These are phyloP conservation scores for Neofusicoccum kwambonambiense DNA, from an alignment of 2,329 filamentous ascomycete species.

Conservation along the genomic window DNA sequence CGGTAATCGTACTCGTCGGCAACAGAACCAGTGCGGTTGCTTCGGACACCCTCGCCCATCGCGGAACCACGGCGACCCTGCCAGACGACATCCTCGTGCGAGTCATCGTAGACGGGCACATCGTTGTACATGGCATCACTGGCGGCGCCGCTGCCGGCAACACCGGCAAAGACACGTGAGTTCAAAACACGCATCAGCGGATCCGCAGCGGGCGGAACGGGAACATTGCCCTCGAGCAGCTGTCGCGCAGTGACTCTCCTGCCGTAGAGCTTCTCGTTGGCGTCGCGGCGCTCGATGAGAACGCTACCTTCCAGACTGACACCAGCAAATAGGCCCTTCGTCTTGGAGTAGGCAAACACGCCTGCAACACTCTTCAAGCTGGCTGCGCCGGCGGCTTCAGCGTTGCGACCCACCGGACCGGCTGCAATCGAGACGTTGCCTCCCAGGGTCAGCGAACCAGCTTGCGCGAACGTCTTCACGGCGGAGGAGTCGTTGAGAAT, in stretches of 20 bases:
- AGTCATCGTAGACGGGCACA: slow-evolving; percentile 80
- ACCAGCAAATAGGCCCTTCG: slow-evolving; percentile 93
- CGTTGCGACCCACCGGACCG: slow-evolving; percentile 89
- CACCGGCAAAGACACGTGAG: slow-evolving; percentile 77
- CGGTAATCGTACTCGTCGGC: slow-evolving; percentile 51
- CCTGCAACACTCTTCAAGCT: slow-evolving; percentile 86
- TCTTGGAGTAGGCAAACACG: slow-evolving; percentile 97
- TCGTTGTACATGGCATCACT: slow-evolving; percentile 87
- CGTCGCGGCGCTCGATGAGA: slow-evolving; percentile 91
- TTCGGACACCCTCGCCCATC: slow-evolving; percentile 64
- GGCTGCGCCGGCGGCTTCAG: slow-evolving; percentile 91
- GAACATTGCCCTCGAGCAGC: slow-evolving; percentile 74
- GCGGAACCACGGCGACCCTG: slow-evolving; percentile 70
- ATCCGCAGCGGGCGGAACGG: slow-evolving; percentile 76
- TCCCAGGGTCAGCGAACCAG: slow-evolving; percentile 85
- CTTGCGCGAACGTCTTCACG: slow-evolving; percentile 91
- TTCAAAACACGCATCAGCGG: slow-evolving; percentile 83
- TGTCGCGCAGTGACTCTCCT: slow-evolving; percentile 76
- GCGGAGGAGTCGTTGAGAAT: slow-evolving; percentile 90
- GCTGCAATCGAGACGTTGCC: slow-evolving; percentile 96
- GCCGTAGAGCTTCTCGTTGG: slow-evolving; percentile 94
- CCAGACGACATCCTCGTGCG: slow-evolving; percentile 81
- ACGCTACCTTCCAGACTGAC: slow-evolving; percentile 91
- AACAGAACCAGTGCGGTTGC: slow-evolving; percentile 47
- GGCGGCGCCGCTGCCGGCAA: slow-evolving; percentile 43